Conservation (phyloP, 1,284 basidiomycete genomes). For the Trichosporon sp. region DNA sequence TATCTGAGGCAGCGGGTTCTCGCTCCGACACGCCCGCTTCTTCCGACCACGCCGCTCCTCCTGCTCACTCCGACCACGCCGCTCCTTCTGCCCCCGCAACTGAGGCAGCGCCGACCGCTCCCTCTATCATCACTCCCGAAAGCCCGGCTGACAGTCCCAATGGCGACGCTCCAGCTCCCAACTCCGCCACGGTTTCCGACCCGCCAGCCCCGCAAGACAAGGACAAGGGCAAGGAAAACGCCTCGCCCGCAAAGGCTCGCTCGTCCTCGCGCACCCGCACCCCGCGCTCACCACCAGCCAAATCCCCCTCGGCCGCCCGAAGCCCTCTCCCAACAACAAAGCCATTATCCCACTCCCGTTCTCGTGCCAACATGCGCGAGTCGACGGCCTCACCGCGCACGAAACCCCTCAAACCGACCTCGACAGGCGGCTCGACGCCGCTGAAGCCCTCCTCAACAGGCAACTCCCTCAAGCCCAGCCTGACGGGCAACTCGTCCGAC, state of each 20-base stretch:
- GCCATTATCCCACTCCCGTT: neutral
- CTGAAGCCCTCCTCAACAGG: neutral
- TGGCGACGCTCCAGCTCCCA: too few species aligned
- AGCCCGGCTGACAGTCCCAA: too few species aligned
- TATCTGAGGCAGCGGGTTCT: neutral
- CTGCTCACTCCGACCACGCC: neutral
- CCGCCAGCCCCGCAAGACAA: neutral
- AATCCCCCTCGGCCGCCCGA: neutral
- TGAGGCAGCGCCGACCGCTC: too few species aligned
- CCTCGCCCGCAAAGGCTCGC: too few species aligned
- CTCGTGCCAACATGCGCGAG: neutral
- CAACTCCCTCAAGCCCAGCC: too few species aligned
- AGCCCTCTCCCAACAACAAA: neutral
- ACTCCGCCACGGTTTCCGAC: too few species aligned
- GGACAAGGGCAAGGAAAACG: neutral
- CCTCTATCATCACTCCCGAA: too few species aligned
- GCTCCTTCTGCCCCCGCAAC: neutral
- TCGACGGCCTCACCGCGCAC: neutral
- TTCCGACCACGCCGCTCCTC: too few species aligned
- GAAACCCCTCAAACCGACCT: slow-evolving; percentile 1
- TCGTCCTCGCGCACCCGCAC: too few species aligned
- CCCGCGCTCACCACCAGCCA: too few species aligned
- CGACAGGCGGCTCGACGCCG: too few species aligned
- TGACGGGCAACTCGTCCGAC: neutral
- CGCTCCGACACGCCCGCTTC: too few species aligned